Evolutionary conservation across 2,329 filamentous ascomycete species (phyloP).

Genomic region (Aspergillus niger): DNA sequence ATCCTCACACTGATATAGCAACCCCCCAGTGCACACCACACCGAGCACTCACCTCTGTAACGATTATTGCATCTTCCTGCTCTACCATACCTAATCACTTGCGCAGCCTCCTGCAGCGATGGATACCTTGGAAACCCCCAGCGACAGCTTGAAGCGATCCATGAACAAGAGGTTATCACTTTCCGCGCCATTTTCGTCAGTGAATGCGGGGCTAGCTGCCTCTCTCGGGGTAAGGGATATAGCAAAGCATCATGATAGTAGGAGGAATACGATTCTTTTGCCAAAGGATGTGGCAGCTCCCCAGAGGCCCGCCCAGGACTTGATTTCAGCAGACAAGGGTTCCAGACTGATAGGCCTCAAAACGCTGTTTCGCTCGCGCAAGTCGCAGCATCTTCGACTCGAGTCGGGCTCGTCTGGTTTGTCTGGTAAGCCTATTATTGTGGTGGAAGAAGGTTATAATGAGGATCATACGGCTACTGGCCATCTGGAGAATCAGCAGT

Average conservation of each 20-base stretch:
- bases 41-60: background rate
- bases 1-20: slow-evolving; percentile 1
- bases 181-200: background rate
- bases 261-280: background rate
- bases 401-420: background rate
- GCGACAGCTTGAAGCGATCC: background rate
- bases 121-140: background rate
- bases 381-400: slow-evolving; percentile 11
- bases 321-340: slow-evolving; percentile 5
- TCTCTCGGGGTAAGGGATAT: background rate
- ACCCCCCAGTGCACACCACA: background rate
- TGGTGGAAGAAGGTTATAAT: background rate
- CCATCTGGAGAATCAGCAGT: background rate
- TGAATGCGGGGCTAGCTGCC: background rate
- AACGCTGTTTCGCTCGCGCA: slow-evolving; percentile 22
- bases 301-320: background rate
- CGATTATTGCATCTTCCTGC: background rate
- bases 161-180: background rate
- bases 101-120: background rate
- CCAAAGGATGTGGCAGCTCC: background rate
- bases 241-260: background rate
- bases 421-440: background rate
- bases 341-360: slow-evolving; percentile 21
- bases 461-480: background rate
- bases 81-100: background rate